A percentile compares a stretch with the other conserved stretches of the same genome.
phyloP scores from a whole-genome alignment of 164 flowering plant genomes.

The Vitis labrusca region DNA sequence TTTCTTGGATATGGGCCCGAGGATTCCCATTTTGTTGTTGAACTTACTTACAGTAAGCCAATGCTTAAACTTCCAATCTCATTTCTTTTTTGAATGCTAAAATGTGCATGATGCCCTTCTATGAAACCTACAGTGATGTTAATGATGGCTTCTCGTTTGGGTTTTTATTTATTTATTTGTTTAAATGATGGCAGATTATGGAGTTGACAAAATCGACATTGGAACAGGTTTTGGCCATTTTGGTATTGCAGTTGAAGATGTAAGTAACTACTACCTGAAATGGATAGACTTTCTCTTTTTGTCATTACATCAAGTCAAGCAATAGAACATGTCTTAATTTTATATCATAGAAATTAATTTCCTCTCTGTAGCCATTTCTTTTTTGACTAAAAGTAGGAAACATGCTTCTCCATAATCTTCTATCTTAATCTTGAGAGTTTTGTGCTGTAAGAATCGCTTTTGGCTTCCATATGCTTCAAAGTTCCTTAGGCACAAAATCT shows the following conservation, averaged over 20 bases:
- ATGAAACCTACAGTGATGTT: too few relatives aligned
- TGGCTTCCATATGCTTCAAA: not conserved
- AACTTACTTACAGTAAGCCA: conserved; percentile 38
- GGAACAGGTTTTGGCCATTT: conserved; percentile 52
- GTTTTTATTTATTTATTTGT: not conserved
- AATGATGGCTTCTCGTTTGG: not conserved
- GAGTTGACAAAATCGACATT: conserved; percentile 43
- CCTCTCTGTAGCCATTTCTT: not conserved
- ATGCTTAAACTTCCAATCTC: not conserved
- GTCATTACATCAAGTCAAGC: not conserved
- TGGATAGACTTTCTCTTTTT: not conserved
- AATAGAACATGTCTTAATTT: too few relatives aligned
- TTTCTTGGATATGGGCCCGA: conserved; percentile 52
- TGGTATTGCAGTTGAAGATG: conserved; percentile 46
- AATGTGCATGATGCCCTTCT: not conserved
- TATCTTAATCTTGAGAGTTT: too few relatives aligned
- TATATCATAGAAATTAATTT: too few relatives aligned
- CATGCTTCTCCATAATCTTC: not conserved
- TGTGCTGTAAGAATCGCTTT: too few relatives aligned
- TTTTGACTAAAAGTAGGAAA: not conserved
- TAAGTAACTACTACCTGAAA: conserved; percentile 17
- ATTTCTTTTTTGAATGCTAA: not conserved
- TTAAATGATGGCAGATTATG: conserved; percentile 32
- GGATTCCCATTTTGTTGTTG: conserved; percentile 38
- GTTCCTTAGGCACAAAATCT: not conserved